phyloP scores from a whole-genome alignment of 768 basidiomycete genomes.

The Scleroderma citrinum region DNA sequence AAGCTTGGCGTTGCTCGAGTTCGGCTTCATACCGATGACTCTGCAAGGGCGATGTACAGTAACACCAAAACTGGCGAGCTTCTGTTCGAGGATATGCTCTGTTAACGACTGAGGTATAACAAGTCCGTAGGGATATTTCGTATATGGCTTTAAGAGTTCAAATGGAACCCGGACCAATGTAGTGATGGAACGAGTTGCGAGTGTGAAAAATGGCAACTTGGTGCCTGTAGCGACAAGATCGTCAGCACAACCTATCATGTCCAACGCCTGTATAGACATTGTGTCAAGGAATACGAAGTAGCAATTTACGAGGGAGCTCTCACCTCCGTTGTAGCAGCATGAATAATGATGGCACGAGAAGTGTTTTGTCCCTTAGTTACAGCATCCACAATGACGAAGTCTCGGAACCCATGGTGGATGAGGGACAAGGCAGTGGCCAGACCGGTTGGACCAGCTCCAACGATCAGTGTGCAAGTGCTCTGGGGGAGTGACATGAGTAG shows the following conservation, averaged over 20 bases:
- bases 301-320: neutral
- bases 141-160: slow-evolving; percentile 32
- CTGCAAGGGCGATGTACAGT: slow-evolving; percentile 33
- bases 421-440: slow-evolving; percentile 43
- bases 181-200: slow-evolving; percentile 25
- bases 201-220: slow-evolving; percentile 19
- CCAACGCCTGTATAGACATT: slow-evolving; percentile 35
- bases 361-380: slow-evolving; percentile 23
- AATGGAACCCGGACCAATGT: slow-evolving; percentile 28
- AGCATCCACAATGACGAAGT: slow-evolving; percentile 43
- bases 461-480: slow-evolving; percentile 39
- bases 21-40: slow-evolving; percentile 32
- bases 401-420: slow-evolving; percentile 32
- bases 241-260: slow-evolving; percentile 40
- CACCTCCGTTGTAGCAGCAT: slow-evolving; percentile 52
- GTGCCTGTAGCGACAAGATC: slow-evolving; percentile 32
- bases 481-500: slow-evolving; percentile 29
- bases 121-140: slow-evolving; percentile 38
- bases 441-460: slow-evolving; percentile 47
- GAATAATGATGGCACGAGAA: slow-evolving; percentile 43
- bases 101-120: slow-evolving; percentile 40
- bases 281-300: slow-evolving; percentile 25
- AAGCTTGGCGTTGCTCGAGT: slow-evolving; percentile 21
- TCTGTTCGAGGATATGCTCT: slow-evolving; percentile 35
- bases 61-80: slow-evolving; percentile 28